A percentile compares a stretch with the other conserved stretches of the same genome.
Conservation (phyloP, 495 filamentous ascomycete genomes). For the Zalerion maritima region DNA sequence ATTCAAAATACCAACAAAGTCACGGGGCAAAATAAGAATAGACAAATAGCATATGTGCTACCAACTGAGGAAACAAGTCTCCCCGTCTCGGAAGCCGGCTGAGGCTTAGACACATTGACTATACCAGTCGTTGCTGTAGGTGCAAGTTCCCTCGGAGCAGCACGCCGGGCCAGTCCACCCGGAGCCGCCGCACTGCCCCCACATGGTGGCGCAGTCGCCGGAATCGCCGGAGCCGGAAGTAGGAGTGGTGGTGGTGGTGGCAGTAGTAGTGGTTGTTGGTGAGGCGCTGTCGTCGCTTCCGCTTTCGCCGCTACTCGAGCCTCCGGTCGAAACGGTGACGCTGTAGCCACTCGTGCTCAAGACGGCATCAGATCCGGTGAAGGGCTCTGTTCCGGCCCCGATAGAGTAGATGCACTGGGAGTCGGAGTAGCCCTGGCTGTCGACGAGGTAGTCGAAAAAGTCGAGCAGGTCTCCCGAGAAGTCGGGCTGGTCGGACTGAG, state of each 20-base stretch:
- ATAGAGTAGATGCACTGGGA: conserved; percentile 32
- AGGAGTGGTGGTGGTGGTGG: too few relatives aligned
- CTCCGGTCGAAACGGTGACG: conserved; percentile 10
- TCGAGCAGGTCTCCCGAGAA: conserved; percentile 41
- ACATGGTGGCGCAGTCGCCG: too few relatives aligned
- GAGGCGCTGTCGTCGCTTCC: too few relatives aligned
- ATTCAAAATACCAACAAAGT: too few relatives aligned
- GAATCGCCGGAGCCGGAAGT: too few relatives aligned
- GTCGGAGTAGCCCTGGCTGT: conserved; percentile 32
- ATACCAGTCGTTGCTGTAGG: conserved; percentile 32
- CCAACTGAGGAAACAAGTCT: too few relatives aligned
- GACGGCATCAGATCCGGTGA: conserved; percentile 15
- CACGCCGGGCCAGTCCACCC: conserved; percentile 31
- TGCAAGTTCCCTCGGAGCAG: conserved; percentile 35
- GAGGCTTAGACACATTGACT: conserved; percentile 37
- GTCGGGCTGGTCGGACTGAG: conserved; percentile 25
- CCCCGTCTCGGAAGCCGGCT: too few relatives aligned
- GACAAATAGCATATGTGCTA: too few relatives aligned
- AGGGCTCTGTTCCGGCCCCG: conserved; percentile 19
- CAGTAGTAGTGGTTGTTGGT: too few relatives aligned
- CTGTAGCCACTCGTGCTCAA: conserved; percentile 14
- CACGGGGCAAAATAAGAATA: too few relatives aligned
- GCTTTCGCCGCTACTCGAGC: too few relatives aligned
- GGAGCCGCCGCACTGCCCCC: conserved; percentile 39
- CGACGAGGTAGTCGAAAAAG: conserved; percentile 43